Percentiles rank a stretch among this genome's conserved stretches.
Conservation (phyloP, 2,329 filamentous ascomycete genomes). For the Escovopsis sp. region DNA sequence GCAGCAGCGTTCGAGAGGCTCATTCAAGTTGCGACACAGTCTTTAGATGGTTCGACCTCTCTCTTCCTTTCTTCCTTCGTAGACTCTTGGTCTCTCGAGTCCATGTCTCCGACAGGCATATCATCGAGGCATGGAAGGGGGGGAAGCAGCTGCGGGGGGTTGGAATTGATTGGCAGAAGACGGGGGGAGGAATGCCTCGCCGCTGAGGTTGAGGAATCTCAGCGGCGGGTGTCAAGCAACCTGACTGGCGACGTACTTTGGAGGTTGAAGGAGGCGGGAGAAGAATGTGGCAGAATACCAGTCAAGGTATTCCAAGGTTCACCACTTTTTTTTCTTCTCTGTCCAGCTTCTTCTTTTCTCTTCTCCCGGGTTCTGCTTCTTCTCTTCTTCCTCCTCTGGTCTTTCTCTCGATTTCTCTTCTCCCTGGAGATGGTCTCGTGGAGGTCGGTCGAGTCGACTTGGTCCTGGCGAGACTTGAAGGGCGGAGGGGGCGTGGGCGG, state of each 20-base stretch:
- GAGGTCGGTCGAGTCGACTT: slow-evolving; percentile 11
- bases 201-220: slow-evolving; percentile 28
- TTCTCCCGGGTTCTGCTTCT: slow-evolving; percentile 11
- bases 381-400: too few relatives aligned
- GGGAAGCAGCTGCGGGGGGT: slow-evolving; percentile 12
- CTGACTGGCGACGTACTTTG: slow-evolving; percentile 7
- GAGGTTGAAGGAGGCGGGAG: slow-evolving; percentile 6
- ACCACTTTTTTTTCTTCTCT: slow-evolving; percentile 6
- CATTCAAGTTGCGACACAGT: slow-evolving; percentile 1
- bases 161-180: slow-evolving; percentile 11
- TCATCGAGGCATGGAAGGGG: slow-evolving; percentile 12
- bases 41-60: slow-evolving; percentile 12
- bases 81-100: too few relatives aligned
- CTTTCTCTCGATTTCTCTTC: slow-evolving; percentile 6
- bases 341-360: slow-evolving; percentile 11
- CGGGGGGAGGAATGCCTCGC: slow-evolving; percentile 21
- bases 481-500: slow-evolving; percentile 9
- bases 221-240: slow-evolving; percentile 6
- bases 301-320: slow-evolving; percentile 21
- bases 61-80: too few relatives aligned
- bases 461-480: slow-evolving; percentile 11
- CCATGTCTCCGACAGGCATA: slow-evolving; percentile 9
- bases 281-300: slow-evolving; percentile 20
- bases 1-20: slow-evolving; percentile 21
- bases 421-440: slow-evolving; percentile 12